A percentile compares a stretch with the other conserved stretches of the same genome.
Conservation (phyloP, 2,329 filamentous ascomycete genomes). For the Sporothrix pseudoabietina region DNA sequence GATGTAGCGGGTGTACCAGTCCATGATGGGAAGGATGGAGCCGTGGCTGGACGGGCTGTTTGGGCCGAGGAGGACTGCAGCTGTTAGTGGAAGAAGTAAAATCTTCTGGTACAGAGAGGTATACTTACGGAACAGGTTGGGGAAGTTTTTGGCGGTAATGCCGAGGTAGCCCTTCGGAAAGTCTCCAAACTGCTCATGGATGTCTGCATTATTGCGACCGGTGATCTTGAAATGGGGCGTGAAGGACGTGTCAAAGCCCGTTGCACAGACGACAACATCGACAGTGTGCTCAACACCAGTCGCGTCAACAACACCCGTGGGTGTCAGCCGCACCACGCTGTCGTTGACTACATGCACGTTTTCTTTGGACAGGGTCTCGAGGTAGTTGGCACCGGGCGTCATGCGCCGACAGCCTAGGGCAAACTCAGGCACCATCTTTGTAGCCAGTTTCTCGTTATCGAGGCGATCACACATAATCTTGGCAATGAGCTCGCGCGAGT, state of each 20-base stretch:
- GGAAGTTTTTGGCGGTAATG: background rate
- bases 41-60: background rate
- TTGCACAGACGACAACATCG: constrained; percentile 6
- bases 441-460: constrained; percentile 15
- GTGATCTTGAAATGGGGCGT: background rate
- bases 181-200: background rate
- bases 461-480: constrained; percentile 46
- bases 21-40: constrained; percentile 11
- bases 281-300: background rate
- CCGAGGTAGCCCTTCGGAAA: background rate
- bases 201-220: background rate
- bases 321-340: background rate
- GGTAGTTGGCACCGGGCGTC: background rate
- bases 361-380: background rate
- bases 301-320: background rate
- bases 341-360: background rate
- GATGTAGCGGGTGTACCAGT: constrained; percentile 14
- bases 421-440: constrained; percentile 22
- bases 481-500: constrained; percentile 46
- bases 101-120: no score
- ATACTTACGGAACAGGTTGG: background rate
- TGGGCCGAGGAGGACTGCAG: background rate
- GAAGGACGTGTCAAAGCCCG: background rate
- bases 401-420: constrained; percentile 8
- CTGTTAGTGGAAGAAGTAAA: background rate